These are phyloP conservation scores for Senna tora DNA, from an alignment of 306 rosid species.

Conservation along the genomic window DNA sequence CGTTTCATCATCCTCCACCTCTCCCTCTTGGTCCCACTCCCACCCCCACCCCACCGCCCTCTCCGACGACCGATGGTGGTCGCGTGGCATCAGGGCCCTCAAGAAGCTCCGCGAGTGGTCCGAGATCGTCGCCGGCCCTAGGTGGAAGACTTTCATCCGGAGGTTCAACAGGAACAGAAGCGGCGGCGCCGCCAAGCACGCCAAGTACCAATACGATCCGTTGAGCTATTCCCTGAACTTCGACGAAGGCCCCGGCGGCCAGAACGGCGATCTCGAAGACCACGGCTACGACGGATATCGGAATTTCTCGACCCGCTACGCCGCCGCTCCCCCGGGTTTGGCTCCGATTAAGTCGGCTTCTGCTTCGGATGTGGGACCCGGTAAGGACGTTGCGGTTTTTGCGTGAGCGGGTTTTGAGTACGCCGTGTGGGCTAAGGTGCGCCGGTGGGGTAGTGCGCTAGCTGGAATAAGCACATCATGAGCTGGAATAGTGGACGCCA, in stretches of 20 bases:
- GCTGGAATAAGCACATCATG: slow-evolving; percentile 27
- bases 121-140: slow-evolving; percentile 94
- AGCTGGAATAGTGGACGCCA: slow-evolving; percentile 38
- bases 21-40: slow-evolving; percentile 37
- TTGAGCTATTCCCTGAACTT: slow-evolving; percentile 86
- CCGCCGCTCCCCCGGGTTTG: slow-evolving; percentile 34
- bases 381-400: slow-evolving; percentile 40
- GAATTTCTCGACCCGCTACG: slow-evolving; percentile 81
- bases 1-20: slow-evolving; percentile 40
- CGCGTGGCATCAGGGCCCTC: slow-evolving; percentile 57
- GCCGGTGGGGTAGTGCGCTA: slow-evolving; percentile 18
- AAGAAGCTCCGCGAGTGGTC: slow-evolving; percentile 87
- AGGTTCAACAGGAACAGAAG: slow-evolving; percentile 62
- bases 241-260: slow-evolving; percentile 70
- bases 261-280: slow-evolving; percentile 42
- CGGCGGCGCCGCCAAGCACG: slow-evolving; percentile 45
- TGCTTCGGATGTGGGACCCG: not conserved
- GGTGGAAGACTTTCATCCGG: slow-evolving; percentile 92
- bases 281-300: slow-evolving; percentile 49
- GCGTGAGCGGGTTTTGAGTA: slow-evolving; percentile 34
- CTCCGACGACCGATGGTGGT: slow-evolving; percentile 67
- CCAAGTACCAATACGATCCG: slow-evolving; percentile 82
- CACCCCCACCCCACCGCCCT: not conserved
- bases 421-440: slow-evolving; percentile 33
- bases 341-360: slow-evolving; percentile 33